Conservation (phyloP, 805 yeast species). For the Wickerhamomyces hampshirensis region DNA sequence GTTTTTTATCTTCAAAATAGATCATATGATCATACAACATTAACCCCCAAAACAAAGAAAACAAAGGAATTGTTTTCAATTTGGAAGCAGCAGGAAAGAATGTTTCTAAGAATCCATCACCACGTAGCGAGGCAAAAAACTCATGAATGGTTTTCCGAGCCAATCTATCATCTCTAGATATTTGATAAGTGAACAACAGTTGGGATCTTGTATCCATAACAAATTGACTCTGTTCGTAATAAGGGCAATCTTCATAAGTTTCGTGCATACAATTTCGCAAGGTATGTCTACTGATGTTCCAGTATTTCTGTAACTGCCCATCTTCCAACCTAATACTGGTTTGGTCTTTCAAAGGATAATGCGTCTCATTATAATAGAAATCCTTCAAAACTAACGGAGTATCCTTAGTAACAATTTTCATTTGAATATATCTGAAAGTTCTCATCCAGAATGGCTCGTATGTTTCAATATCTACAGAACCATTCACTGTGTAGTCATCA, state of each 20-base stretch:
- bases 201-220: slow-evolving; percentile 1
- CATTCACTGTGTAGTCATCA: slow-evolving; percentile 1
- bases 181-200: slow-evolving; percentile 1
- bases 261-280: slow-evolving; percentile 2
- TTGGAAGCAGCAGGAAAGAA: neutral
- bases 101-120: slow-evolving; percentile 2
- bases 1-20: slow-evolving; percentile 1
- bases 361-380: neutral
- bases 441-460: slow-evolving; percentile 1
- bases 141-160: slow-evolving; percentile 1
- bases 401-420: neutral
- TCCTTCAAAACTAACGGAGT: neutral
- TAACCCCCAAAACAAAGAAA: slow-evolving; percentile 1
- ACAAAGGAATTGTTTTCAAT: slow-evolving; percentile 1
- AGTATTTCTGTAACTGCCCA: neutral
- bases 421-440: slow-evolving; percentile 1
- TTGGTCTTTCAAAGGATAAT: neutral
- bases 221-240: slow-evolving; percentile 1
- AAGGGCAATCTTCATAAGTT: slow-evolving; percentile 3
- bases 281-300: slow-evolving; percentile 1
- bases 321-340: neutral
- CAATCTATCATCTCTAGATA: slow-evolving; percentile 1
- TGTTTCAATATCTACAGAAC: neutral
- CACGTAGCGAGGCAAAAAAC: neutral
- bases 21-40: slow-evolving; percentile 2